Evolutionary conservation across 345 rosid species (phyloP), one percentile per base, ranked within the genome.

Genomic region (Theobroma cacao): DNA sequence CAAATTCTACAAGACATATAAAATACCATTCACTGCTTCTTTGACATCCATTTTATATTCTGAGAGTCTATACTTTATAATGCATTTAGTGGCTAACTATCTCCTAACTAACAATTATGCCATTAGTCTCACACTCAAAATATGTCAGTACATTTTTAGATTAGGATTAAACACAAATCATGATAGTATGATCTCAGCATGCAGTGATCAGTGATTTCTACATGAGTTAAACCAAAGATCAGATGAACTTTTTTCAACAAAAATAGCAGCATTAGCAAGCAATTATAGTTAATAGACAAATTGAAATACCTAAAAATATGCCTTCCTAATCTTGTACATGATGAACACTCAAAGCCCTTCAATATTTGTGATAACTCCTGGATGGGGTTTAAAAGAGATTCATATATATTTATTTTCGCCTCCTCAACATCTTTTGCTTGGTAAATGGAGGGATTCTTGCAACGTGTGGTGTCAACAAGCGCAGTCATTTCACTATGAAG

Each of bases 251-350:
- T n/a, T 24, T 59, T 28, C 5, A 17, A 18, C 8, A 33, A 33
- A 63, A 31, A 62, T 28, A 33, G 43, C 17, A 41, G 41, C 31
- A 38, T 64, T 65, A 40, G 20, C 34, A 41, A 26, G 26, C 5
- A 24, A 24, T 26, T 68, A 14, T 12, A 26, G 55, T 68, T 43
- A 8, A 43, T 45, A 14, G 22, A 7, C 22, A 45, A 69, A 47
- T 13, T 41, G 45, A 55, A 36, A 78, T 79, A 91, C 96, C 88
- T 88, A 56, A 38, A 69, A 59, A 68, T 31, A 68, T 84, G 78
- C 75, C 30, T 78, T 72, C 65, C 84, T 40, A 92, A 40, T 75
- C 56, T 85, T 82, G 72, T 74, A 77, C 82, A 86, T 72, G 81
- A 82, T 73, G 26, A 64, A 67, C 22, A 45, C 47, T 82, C 85